A percentile compares a stretch with the other conserved stretches of the same genome.
Evolutionary conservation across 495 filamentous ascomycete genomes (phyloP).

Genomic region (Haplographium delicatum): DNA sequence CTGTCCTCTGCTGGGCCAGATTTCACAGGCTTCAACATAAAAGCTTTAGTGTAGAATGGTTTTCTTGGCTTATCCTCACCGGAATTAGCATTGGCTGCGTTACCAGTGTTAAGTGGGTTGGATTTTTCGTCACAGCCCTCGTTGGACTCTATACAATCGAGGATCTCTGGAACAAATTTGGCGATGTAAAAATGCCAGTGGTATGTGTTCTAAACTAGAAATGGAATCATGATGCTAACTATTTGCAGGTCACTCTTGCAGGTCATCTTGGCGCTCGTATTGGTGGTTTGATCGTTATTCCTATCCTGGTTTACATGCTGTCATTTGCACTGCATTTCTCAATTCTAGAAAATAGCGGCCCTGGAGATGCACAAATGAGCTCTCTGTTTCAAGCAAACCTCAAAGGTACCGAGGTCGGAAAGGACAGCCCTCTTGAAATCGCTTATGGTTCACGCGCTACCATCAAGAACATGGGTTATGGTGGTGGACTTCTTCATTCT

Average conservation of each 20-base stretch:
- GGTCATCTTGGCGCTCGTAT: conserved; percentile 77
- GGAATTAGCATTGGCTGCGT: conserved; percentile 95
- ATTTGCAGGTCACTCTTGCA: conserved; percentile 57
- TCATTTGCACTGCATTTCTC: conserved; percentile 93
- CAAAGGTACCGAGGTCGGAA: conserved; percentile 85
- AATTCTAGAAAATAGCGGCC: conserved; percentile 88
- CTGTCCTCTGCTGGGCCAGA: conserved; percentile 90
- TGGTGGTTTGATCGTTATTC: conserved; percentile 81
- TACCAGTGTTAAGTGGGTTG: conserved; percentile 97
- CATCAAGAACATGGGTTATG: conserved; percentile 98
- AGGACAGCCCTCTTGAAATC: conserved; percentile 88
- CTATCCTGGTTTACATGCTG: conserved; percentile 83
- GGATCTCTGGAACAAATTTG: conserved; percentile 98
- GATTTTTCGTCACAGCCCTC: conserved; percentile 87
- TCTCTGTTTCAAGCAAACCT: conserved; percentile 98
- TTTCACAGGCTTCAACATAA: conserved; percentile 82
- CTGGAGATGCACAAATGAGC: conserved; percentile 98
- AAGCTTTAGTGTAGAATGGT: conserved; percentile 88
- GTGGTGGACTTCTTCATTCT: conserved; percentile 93
- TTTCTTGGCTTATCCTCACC: conserved; percentile 82
- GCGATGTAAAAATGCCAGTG: conserved; percentile 84
- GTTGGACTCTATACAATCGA: conserved; percentile 95
- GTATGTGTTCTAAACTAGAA: conserved; percentile 33
- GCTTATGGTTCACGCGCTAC: conserved; percentile 85
- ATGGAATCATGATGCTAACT: conserved; percentile 9